Evolutionary conservation across 208 protist species (phyloP).

Genomic region (Leishmania lainsoni): DNA sequence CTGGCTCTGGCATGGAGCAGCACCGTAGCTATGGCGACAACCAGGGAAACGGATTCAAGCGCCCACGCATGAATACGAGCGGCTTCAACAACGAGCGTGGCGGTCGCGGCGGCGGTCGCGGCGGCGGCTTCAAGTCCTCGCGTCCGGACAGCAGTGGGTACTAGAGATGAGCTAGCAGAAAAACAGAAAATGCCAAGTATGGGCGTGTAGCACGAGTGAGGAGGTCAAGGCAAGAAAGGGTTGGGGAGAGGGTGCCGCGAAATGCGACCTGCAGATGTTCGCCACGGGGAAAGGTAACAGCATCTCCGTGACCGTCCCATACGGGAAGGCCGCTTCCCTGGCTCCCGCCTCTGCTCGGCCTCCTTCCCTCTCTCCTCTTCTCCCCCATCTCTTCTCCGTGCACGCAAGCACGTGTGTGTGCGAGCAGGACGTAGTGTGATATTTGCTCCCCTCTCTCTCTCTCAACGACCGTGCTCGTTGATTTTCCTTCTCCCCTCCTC

Average conservation of each 20-base stretch:
- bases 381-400: not conserved
- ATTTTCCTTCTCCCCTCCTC: too few relatives aligned
- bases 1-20: slow-evolving; percentile 68
- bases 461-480: not conserved
- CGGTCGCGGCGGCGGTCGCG: slow-evolving; percentile 1
- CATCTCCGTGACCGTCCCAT: not conserved
- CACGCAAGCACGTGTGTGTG: not conserved
- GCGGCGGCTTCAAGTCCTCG: slow-evolving; percentile 24
- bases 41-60: slow-evolving; percentile 57
- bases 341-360: not conserved
- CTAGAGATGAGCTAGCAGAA: slow-evolving; percentile 1
- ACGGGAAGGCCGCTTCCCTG: not conserved
- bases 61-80: slow-evolving; percentile 43
- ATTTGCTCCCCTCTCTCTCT: not conserved
- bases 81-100: slow-evolving; percentile 19
- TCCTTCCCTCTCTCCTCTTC: not conserved
- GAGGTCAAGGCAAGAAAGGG: too few relatives aligned
- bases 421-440: not conserved
- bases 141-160: slow-evolving; percentile 11
- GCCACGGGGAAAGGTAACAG: not conserved
- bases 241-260: not conserved
- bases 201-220: not conserved
- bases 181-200: not conserved
- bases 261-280: not conserved
- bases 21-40: slow-evolving; percentile 41